Percentiles rank a stretch among this genome's conserved stretches.
phyloP scores from a whole-genome alignment of 23 red algal species.

The Cyanidium caldarium region DNA sequence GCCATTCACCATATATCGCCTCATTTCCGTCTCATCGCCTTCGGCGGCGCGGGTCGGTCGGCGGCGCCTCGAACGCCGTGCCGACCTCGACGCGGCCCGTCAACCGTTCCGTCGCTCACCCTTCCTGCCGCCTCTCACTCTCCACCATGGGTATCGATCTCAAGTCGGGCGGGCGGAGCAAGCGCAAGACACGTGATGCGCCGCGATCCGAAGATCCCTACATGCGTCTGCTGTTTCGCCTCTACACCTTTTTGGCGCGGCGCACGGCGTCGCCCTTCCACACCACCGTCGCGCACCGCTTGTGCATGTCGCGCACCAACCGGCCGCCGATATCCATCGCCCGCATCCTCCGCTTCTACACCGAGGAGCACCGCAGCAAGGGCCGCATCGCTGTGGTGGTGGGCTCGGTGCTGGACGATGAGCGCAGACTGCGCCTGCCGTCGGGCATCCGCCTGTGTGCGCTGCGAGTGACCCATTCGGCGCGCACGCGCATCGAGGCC shows the following conservation, averaged over 20 bases:
- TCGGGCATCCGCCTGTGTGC: constrained; percentile 67
- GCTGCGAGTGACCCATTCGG: constrained; percentile 63
- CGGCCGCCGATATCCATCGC: constrained; percentile 78
- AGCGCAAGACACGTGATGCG: constrained; percentile 44
- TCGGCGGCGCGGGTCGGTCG: too few relatives aligned
- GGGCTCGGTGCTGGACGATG: constrained; percentile 88
- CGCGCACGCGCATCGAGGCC: constrained; percentile 69
- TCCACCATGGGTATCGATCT: constrained; percentile 80
- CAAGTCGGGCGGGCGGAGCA: constrained; percentile 72
- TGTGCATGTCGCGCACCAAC: constrained; percentile 96
- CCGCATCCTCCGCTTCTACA: constrained; percentile 7
- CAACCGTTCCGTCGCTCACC: too few relatives aligned
- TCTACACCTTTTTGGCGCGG: constrained; percentile 86
- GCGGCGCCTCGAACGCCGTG: too few relatives aligned
- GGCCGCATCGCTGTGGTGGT: constrained; percentile 42
- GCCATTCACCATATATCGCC: too few relatives aligned
- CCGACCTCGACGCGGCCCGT: too few relatives aligned
- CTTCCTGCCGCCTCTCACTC: too few relatives aligned
- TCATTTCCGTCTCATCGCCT: too few relatives aligned
- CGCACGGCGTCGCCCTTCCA: constrained; percentile 86
- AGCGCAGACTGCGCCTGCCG: constrained; percentile 63
- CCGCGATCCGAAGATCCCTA: constrained; percentile 88
- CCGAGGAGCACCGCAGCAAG: not conserved
- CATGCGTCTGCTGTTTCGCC: constrained; percentile 59
- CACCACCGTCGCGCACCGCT: constrained; percentile 47